Base-by-base conservation (phyloP, 1,139 yeast species). In the Taphrina sp. region DNA sequence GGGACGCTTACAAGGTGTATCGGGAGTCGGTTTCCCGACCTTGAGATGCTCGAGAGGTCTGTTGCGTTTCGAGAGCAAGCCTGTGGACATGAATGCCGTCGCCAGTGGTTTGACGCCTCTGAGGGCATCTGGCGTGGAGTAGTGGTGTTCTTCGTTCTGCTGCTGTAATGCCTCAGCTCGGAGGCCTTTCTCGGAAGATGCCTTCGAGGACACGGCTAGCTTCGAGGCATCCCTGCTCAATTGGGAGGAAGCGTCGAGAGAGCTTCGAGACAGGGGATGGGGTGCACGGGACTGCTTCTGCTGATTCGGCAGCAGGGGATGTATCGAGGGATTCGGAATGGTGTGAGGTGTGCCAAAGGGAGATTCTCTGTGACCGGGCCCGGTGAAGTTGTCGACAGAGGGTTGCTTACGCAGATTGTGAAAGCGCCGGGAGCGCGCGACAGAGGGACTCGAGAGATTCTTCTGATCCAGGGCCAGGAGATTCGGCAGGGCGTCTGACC, bases 21-120 rank as follows among this genome's bases (percentile, higher is more conserved):
- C 95, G 0, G 95, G 95, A 55, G 44, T 47, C 8, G 44, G 58
- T 33, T 46, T 35, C 22, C 37, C 35, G 26, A 28, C 23, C 29
- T 51, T 45, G 33, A 35, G 37, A 17, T 37, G 29, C 10, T 33
- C 52, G 16, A 42, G 28, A 16, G 59, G 63, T 22, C 81, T 69
- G 56, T 81, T 78, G 61, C 79, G 81, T 70, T 87, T 87, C 60
- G 90, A 85, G 59, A 83, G 69, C 42, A 87, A 72, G 0, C 95
- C 95, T 0, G 85, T 74, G 3, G 92, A 80, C 69, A 80, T 77
- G 68, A 88, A 88, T 12, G 94, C 95, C 0, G 92, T 83, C 67
- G 86, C 95, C 45, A 86, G 74, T 3, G 96, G 95, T 66, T 84
- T 85, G 29, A 85, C 95, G 57, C 81, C 79, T 61, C 81, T 79